A percentile compares a stretch with the other conserved stretches of the same genome.
Conservation (phyloP, 352 stramenopile species). For the Peronospora destructor region DNA sequence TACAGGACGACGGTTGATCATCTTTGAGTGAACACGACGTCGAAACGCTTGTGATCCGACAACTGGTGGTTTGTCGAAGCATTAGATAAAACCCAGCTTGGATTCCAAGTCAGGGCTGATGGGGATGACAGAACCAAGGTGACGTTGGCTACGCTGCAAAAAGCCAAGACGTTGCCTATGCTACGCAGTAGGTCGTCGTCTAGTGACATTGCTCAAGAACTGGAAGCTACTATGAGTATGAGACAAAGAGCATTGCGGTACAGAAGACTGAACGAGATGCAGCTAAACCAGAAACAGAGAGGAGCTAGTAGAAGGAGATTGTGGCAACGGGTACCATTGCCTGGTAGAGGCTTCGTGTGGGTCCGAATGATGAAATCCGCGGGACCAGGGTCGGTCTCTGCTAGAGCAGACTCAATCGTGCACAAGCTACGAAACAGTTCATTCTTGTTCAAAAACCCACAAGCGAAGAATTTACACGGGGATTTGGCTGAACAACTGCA, state of each 20-base stretch:
- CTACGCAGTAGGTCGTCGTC: conserved; percentile 21
- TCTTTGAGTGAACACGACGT: no score
- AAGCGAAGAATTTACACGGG: conserved; percentile 32
- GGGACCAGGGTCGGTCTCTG: conserved; percentile 12
- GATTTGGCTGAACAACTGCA: conserved; percentile 59
- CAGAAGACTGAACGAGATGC: conserved; percentile 57
- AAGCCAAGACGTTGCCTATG: conserved; percentile 29
- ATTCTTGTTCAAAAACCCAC: conserved; percentile 48
- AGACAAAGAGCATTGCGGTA: conserved; percentile 55
- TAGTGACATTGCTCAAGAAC: conserved; percentile 11
- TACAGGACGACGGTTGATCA: no score
- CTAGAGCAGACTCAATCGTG: conserved; percentile 41
- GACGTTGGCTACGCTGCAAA: conserved; percentile 18
- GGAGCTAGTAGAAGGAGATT: conserved; percentile 42
- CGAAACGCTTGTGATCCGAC: no score
- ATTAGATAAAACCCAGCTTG: no score
- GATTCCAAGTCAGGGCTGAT: conserved; percentile 7
- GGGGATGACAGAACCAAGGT: conserved; percentile 4
- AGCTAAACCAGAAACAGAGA: conserved; percentile 58
- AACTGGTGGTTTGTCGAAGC: no score
- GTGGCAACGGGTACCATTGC: conserved; percentile 55
- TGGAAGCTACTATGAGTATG: conserved; percentile 35
- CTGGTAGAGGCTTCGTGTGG: conserved; percentile 58
- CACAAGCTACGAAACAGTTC: conserved; percentile 52
- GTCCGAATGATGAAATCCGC: conserved; percentile 39